phyloP scores from a whole-genome alignment of 148 eudicot species.

The Polygonum maritimum region DNA sequence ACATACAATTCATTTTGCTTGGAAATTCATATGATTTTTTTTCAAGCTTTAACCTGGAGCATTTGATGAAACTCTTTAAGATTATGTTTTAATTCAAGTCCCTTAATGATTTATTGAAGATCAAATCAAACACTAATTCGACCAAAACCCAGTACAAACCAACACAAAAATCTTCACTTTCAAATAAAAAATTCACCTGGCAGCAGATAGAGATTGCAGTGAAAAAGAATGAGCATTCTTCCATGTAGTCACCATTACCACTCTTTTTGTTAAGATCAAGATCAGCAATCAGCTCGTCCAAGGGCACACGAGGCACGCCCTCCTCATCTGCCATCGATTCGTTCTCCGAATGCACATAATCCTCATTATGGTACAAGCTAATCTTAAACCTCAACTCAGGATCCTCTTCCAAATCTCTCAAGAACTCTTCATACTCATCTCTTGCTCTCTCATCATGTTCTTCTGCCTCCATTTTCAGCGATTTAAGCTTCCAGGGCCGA shows the following conservation, averaged over 20 bases:
- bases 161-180: no score
- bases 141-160: no score
- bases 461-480: constrained; percentile 49
- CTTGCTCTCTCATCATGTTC: constrained; percentile 40
- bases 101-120: no score
- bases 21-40: no score
- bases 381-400: constrained; percentile 58
- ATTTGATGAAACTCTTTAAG: no score
- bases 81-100: no score
- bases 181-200: no score
- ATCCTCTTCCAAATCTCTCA: constrained; percentile 63
- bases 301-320: constrained; percentile 26
- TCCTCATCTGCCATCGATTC: constrained; percentile 47
- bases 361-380: constrained; percentile 49
- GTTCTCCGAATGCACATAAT: constrained; percentile 48
- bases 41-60: no score
- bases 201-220: no score
- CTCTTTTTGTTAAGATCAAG: constrained; percentile 26
- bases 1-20: no score
- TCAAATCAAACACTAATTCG: no score
- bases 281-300: constrained; percentile 67
- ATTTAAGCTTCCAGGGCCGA: constrained; percentile 70
- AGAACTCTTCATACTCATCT: constrained; percentile 58
- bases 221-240: background rate
- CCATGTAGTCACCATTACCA: constrained; percentile 23